These are phyloP conservation scores for Panellus pusillus DNA, from an alignment of 768 basidiomycete genomes.

Conservation along the genomic window DNA sequence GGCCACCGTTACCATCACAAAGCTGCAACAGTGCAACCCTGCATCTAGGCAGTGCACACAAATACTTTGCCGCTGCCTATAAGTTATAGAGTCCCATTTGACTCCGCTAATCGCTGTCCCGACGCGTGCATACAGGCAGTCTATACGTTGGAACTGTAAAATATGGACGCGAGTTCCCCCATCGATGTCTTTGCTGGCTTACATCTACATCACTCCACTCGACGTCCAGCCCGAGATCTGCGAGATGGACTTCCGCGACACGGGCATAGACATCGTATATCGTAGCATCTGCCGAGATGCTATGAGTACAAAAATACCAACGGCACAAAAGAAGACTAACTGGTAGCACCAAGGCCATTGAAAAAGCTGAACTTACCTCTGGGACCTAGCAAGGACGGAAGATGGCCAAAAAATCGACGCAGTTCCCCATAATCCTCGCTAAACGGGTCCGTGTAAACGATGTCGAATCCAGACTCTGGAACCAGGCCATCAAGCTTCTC, in stretches of 20 bases:
- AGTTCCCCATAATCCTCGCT: slow-evolving; percentile 85
- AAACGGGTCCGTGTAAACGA: slow-evolving; percentile 92
- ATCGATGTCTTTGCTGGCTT: slow-evolving; percentile 54
- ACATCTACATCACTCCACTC: slow-evolving; percentile 84
- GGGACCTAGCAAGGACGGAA: slow-evolving; percentile 78
- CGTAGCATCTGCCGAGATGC: slow-evolving; percentile 58
- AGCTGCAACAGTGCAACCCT: too few relatives aligned
- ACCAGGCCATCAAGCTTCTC: slow-evolving; percentile 51
- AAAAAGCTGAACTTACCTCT: slow-evolving; percentile 92
- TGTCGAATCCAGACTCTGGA: slow-evolving; percentile 71
- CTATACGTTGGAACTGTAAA: slow-evolving; percentile 77
- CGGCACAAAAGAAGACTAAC: slow-evolving; percentile 43
- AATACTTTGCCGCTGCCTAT: too few relatives aligned
- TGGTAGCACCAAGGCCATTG: slow-evolving; percentile 95
- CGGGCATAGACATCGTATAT: slow-evolving; percentile 92
- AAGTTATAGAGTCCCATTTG: too few relatives aligned
- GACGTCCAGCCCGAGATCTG: slow-evolving; percentile 77
- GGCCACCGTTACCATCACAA: too few relatives aligned
- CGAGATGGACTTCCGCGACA: slow-evolving; percentile 81
- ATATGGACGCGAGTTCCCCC: slow-evolving; percentile 77
- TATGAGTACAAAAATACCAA: slow-evolving; percentile 1
- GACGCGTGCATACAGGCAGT: slow-evolving; percentile 45
- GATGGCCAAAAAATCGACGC: slow-evolving; percentile 73
- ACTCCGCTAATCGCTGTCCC: neutral
- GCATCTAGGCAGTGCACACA: too few relatives aligned